Conservation (phyloP, 2,329 filamentous ascomycete genomes). For the Aureobasidium uvarum region DNA sequence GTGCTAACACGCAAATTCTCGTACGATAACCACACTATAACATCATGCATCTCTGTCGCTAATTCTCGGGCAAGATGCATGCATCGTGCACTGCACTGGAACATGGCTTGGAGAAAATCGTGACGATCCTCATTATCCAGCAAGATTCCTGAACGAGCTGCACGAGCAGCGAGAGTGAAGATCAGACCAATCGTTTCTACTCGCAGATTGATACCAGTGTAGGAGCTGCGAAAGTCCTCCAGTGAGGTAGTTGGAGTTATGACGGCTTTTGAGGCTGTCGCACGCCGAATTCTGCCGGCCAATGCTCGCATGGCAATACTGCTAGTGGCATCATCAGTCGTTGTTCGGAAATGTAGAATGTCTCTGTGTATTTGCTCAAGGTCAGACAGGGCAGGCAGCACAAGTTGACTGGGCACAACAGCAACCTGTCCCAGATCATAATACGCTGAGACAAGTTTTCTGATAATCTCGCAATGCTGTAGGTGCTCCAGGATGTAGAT, state of each 20-base stretch:
- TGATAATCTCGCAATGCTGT: neutral
- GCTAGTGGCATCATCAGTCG: neutral
- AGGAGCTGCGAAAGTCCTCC: constrained; percentile 27
- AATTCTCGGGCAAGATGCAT: constrained; percentile 28
- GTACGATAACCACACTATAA: constrained; percentile 27
- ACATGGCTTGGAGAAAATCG: constrained; percentile 27
- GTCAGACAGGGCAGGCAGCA: neutral
- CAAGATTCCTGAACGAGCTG: constrained; percentile 20
- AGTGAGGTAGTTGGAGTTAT: neutral
- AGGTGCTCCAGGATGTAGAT: neutral
- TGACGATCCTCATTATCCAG: constrained; percentile 21
- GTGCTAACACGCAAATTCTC: constrained; percentile 19
- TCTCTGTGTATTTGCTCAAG: neutral
- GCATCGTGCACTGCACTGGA: constrained; percentile 24
- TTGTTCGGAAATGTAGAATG: neutral
- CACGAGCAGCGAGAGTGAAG: constrained; percentile 29
- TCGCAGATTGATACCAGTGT: constrained; percentile 29
- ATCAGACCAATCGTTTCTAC: constrained; percentile 31
- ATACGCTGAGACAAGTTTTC: neutral
- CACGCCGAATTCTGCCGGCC: neutral
- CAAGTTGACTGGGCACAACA: neutral
- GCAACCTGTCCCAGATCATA: constrained; percentile 2
- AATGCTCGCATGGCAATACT: neutral
- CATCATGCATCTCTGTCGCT: constrained; percentile 26
- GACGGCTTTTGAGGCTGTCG: neutral